phyloP scores from a whole-genome alignment of 495 filamentous ascomycete genomes.

The Pseudevernia furfuracea region DNA sequence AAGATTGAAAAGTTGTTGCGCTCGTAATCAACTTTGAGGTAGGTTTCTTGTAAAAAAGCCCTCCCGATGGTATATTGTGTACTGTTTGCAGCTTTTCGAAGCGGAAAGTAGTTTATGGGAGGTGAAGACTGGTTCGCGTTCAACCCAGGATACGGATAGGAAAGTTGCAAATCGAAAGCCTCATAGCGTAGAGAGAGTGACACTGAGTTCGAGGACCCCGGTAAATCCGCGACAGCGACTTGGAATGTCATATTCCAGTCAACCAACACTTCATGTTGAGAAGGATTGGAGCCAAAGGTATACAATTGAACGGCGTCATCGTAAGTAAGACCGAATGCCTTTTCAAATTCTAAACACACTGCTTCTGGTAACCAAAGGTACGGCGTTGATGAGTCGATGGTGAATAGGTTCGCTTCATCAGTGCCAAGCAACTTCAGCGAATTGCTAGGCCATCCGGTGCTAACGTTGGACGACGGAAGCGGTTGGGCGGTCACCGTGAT shows the following conservation, averaged over 20 bases:
- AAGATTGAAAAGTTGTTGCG: slow-evolving; percentile 47
- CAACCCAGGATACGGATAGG: slow-evolving; percentile 43
- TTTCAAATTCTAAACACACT: slow-evolving; percentile 57
- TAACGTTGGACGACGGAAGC: slow-evolving; percentile 29
- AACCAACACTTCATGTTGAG: slow-evolving; percentile 24
- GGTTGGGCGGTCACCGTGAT: slow-evolving; percentile 45
- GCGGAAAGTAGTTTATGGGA: slow-evolving; percentile 53
- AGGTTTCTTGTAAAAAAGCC: slow-evolving; percentile 62
- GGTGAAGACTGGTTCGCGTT: slow-evolving; percentile 25
- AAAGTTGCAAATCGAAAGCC: slow-evolving; percentile 54
- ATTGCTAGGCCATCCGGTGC: slow-evolving; percentile 36
- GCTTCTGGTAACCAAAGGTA: slow-evolving; percentile 57
- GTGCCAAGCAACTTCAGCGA: slow-evolving; percentile 34
- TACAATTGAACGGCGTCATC: slow-evolving; percentile 46
- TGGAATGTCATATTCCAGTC: slow-evolving; percentile 38
- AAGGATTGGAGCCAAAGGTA: slow-evolving; percentile 31
- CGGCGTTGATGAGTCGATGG: slow-evolving; percentile 61
- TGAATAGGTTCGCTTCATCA: slow-evolving; percentile 42
- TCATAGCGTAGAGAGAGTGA: slow-evolving; percentile 56
- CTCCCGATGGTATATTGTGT: slow-evolving; percentile 61
- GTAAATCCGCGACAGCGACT: slow-evolving; percentile 49
- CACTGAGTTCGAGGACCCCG: slow-evolving; percentile 39
- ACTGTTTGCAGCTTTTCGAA: slow-evolving; percentile 43
- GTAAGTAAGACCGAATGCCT: slow-evolving; percentile 51
- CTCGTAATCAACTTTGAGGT: slow-evolving; percentile 61